Evolutionary conservation across 2,329 filamentous ascomycete genomes (phyloP), one percentile per base, ranked within the genome.

Genomic region (Emmonsiellopsis sp.): DNA sequence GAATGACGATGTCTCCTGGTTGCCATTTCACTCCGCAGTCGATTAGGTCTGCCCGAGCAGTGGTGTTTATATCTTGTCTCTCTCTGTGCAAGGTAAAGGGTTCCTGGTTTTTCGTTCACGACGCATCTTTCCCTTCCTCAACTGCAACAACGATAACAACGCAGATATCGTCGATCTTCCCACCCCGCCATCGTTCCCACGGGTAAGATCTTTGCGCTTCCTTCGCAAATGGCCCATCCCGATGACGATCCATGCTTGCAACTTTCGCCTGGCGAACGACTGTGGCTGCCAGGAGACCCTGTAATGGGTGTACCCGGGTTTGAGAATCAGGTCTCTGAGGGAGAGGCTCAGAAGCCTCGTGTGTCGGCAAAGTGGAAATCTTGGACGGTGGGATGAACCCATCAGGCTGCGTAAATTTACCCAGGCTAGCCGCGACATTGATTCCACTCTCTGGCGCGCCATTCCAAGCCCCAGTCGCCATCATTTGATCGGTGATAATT

Each of bases 151-250:
- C 82, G 11, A 91, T 84, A 49, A 98, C 76, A 4, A 89, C 89
- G 63, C 89, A 92, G 55, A 98, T 96, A 69, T 98, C 93, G 67
- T 98, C 93, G 17, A 94, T 82, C 71, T 98, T 98, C 51, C 93
- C 93, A 54, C 93, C 93, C 55, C 83, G 83, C 82, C 88, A 98
- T 55, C 84, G 82, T 69, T 97, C 92, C 39, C 85, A 77, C 0
- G 93, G 92, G 61, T 88, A 95, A 65, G 87, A 84, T 64, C 85
- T 87, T 67, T 93, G 88, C 17, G 96, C 89, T 69, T 96, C 90
- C 70, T 88, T 95, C 42, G 93, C 90, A 69, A 98, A 98, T 0
- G 93, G 93, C 0, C 92, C 90, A 67, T 97, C 88, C 51, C 88
- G 75, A 63, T 86, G 88, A 48, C 78, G 81, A 70, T 95, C 90